A percentile compares a stretch with the other conserved stretches of the same genome.
Conservation (phyloP, 768 basidiomycete genomes). For the Naematelia aurantialba region DNA sequence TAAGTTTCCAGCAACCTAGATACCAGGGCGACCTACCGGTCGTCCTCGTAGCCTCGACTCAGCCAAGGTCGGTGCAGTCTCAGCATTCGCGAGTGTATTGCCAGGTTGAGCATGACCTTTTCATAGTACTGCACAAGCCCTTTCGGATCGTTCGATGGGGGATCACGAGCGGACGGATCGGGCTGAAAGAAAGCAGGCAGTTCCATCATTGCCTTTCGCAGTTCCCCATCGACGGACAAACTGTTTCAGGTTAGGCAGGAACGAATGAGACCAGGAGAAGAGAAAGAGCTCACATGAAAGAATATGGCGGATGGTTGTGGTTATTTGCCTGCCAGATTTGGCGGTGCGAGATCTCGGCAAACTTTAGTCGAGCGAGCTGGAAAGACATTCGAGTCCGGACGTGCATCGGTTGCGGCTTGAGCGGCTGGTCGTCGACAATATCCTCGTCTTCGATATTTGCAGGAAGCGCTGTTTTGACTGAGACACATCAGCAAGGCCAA, state of each 20-base stretch:
- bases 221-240: conserved; percentile 39
- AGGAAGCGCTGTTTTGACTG: conserved; percentile 50
- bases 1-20: not conserved
- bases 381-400: conserved; percentile 49
- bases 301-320: conserved; percentile 46
- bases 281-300: conserved; percentile 40
- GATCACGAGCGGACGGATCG: conserved; percentile 22
- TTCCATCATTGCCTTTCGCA: conserved; percentile 47
- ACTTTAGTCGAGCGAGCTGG: conserved; percentile 46
- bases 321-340: conserved; percentile 51
- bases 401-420: conserved; percentile 36
- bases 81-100: conserved; percentile 49
- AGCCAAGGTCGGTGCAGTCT: conserved; percentile 50
- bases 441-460: conserved; percentile 51
- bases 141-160: conserved; percentile 33
- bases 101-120: conserved; percentile 48
- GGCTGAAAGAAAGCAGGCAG: conserved; percentile 49
- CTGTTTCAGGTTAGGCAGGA: not conserved
- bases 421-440: conserved; percentile 44
- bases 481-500: conserved; percentile 3
- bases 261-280: not conserved
- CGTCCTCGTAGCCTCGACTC: conserved; percentile 48
- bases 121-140: conserved; percentile 48
- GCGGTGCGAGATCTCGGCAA: conserved; percentile 47
- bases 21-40: conserved; percentile 25